phyloP scores from a whole-genome alignment of 257 asterid genomes.

The Lavandula angustifolia region DNA sequence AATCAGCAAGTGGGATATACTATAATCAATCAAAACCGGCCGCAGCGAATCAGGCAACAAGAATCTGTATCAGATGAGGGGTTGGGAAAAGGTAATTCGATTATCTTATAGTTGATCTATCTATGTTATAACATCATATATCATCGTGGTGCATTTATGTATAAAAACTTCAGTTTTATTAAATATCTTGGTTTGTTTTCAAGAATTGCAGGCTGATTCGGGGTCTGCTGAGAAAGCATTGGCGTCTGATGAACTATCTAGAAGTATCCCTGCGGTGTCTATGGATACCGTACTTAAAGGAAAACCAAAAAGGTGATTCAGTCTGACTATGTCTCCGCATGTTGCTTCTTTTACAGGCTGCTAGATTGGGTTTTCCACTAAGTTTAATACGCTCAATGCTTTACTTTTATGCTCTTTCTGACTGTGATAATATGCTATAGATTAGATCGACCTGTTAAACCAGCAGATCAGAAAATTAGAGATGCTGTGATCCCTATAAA shows the following conservation, averaged over 20 bases:
- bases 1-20: slow-evolving; percentile 20
- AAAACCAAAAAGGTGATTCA: slow-evolving; percentile 69
- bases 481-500: slow-evolving; percentile 40
- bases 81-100: slow-evolving; percentile 53
- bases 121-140: slow-evolving; percentile 13
- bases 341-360: slow-evolving; percentile 14
- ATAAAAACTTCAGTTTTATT: slow-evolving; percentile 29
- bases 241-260: slow-evolving; percentile 39
- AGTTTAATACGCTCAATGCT: slow-evolving; percentile 1
- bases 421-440: slow-evolving; percentile 46
- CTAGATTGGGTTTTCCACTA: slow-evolving; percentile 7
- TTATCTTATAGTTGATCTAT: slow-evolving; percentile 28
- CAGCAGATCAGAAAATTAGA: slow-evolving; percentile 39
- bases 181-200: slow-evolving; percentile 43
- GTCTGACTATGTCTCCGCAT: not conserved
- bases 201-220: slow-evolving; percentile 67
- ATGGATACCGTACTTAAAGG: slow-evolving; percentile 56
- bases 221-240: slow-evolving; percentile 37
- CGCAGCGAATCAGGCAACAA: slow-evolving; percentile 30
- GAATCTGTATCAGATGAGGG: slow-evolving; percentile 40
- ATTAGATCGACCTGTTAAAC: slow-evolving; percentile 53
- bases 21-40: slow-evolving; percentile 18
- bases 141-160: slow-evolving; percentile 1
- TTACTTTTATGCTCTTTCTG: slow-evolving; percentile 21
- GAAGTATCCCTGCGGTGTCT: slow-evolving; percentile 35